Base-by-base conservation (phyloP, 1,284 basidiomycete genomes). In the Cutaneotrichosporon sp. region DNA sequence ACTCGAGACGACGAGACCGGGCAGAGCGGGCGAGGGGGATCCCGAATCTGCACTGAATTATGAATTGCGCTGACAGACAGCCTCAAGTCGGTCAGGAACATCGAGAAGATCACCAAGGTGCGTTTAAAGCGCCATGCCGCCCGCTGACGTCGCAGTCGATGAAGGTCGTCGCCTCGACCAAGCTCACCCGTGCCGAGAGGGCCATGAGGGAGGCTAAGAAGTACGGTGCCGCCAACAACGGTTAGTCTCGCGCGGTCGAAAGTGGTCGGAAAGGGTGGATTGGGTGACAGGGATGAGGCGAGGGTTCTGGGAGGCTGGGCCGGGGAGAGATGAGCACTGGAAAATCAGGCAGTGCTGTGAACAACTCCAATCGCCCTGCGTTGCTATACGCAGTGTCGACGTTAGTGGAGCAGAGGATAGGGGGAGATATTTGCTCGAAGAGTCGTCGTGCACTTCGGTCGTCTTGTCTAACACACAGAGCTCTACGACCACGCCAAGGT, bases 151-250 rank as follows among this genome's bases (percentile, higher is more conserved):
- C 27, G 31, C 68, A 96, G 90, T 97, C 93, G 53, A 98, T 97
- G 94, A 97, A 97, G 82, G 90, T 93, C 83, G 96, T 97, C 82
- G 96, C 94, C 55, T 96, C 94, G 51, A 97, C 93, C 57, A 94
- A 96, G 78, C 85, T 98, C 53, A 84, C 84, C 74, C 94, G 94
- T 79, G 93, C 94, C 53, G 90, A 93, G 81, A 83, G 86, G 68
- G 92, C 94, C 62, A 97, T 98, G 92, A 79, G 80, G 61, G 83
- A 84, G 60, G 96, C 92, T 69, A 96, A 97, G 81, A 78, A 86
- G 71, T 99, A 97, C 78, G 96, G 96, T 66, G 72, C 84, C 61
- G 90, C 94, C 72, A 97, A 94, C 82, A 82, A 86, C 65, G 91
- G 91, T 93, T 61, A 57, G 86, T 80, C 9, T 26, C 11, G 33